Conservation (phyloP, 257 asterid genomes). For the Nyctanthes arbortristis region DNA sequence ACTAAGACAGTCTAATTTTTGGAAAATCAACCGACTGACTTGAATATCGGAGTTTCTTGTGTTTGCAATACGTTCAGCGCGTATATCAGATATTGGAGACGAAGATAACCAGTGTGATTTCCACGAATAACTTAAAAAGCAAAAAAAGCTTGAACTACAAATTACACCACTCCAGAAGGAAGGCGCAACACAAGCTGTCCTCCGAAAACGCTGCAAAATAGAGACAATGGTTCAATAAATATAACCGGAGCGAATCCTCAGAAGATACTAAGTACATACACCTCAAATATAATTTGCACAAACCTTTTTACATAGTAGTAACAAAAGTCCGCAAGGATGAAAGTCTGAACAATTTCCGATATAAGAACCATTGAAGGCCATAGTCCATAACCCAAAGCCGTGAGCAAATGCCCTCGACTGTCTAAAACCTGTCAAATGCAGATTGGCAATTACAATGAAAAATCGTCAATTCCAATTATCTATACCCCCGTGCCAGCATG, state of each 20-base stretch:
- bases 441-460: not conserved
- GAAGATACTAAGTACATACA: not conserved
- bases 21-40: conserved; percentile 11
- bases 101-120: conserved; percentile 14
- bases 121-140: conserved; percentile 9
- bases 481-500: not conserved
- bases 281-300: not conserved
- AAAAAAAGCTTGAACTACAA: conserved; percentile 8
- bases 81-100: too few relatives aligned
- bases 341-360: conserved; percentile 71
- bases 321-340: conserved; percentile 74
- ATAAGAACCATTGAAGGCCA: conserved; percentile 77
- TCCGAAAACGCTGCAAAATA: conserved; percentile 24
- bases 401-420: conserved; percentile 60
- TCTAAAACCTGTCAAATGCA: conserved; percentile 52
- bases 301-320: conserved; percentile 78
- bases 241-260: not conserved
- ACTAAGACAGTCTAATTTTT: conserved; percentile 9
- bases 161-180: conserved; percentile 49
- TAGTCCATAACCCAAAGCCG: conserved; percentile 66
- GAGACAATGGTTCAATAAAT: not conserved
- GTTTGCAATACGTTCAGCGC: conserved; percentile 9
- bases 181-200: conserved; percentile 33
- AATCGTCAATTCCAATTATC: too few relatives aligned
- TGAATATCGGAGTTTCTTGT: conserved; percentile 14